phyloP scores from a whole-genome alignment of 192 early-diverging fungal species.

The Backusella parvicylindrica region DNA sequence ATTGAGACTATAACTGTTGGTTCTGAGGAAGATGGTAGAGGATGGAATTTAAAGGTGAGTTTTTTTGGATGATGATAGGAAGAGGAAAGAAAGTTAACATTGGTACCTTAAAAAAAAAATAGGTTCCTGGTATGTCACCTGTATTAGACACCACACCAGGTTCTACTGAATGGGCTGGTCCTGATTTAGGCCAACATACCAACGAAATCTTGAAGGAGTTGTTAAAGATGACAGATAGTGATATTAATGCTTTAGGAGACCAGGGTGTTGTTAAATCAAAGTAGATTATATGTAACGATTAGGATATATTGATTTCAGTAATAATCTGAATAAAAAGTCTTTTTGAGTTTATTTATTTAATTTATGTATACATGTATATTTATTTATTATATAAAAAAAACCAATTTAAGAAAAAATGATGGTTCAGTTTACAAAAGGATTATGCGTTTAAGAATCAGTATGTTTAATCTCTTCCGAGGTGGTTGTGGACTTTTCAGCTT shows the following conservation, averaged over 20 bases:
- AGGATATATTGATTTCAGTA: background rate
- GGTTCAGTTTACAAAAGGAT: background rate
- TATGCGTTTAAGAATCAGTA: background rate
- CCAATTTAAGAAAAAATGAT: background rate
- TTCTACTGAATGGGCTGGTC: constrained; percentile 45
- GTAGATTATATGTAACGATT: background rate
- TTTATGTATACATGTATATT: background rate
- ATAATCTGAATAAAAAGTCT: background rate
- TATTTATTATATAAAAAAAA: background rate
- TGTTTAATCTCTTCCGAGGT: background rate
- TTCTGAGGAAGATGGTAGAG: constrained; percentile 29
- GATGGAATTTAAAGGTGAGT: constrained; percentile 41
- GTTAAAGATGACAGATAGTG: constrained; percentile 24
- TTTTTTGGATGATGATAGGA: background rate
- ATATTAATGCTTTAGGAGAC: constrained; percentile 30
- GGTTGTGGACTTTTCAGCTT: background rate
- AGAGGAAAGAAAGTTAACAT: background rate
- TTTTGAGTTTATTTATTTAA: background rate
- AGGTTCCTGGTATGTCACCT: constrained; percentile 43
- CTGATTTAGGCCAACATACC: constrained; percentile 46
- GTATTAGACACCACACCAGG: constrained; percentile 40
- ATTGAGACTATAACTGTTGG: constrained; percentile 39
- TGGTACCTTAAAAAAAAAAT: background rate
- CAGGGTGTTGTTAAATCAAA: constrained; percentile 22
- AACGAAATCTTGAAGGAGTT: constrained; percentile 27